Evolutionary conservation across 352 stramenopile genomes (phyloP).

Genomic region (Blastocystis sp.): DNA sequence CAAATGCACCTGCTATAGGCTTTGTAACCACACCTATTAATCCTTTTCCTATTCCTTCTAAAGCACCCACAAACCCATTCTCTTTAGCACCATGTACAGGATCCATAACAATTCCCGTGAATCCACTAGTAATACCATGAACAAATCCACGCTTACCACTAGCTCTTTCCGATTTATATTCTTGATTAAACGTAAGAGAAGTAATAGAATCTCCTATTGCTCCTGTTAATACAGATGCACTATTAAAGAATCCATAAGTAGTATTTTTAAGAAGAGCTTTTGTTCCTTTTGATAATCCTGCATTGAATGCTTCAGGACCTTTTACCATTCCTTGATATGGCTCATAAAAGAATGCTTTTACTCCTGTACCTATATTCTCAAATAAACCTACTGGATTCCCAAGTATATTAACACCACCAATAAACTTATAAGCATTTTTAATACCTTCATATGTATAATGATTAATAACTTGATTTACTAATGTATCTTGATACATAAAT

Average conservation of each 20-base stretch:
- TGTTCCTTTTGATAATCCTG: constrained; percentile 62
- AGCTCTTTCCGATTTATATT: constrained; percentile 62
- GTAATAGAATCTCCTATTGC: constrained; percentile 68
- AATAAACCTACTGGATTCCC: constrained; percentile 67
- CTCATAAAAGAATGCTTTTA: constrained; percentile 72
- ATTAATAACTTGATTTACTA: neutral
- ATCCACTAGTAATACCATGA: constrained; percentile 61
- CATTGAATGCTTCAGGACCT: constrained; percentile 61
- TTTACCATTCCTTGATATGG: constrained; percentile 61
- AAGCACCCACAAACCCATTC: constrained; percentile 50
- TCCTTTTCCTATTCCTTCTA: constrained; percentile 56
- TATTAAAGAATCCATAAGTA: constrained; percentile 69
- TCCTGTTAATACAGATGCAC: constrained; percentile 69
- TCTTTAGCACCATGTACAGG: constrained; percentile 64
- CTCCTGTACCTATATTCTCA: constrained; percentile 58
- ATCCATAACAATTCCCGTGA: constrained; percentile 68
- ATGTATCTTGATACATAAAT: constrained; percentile 3
- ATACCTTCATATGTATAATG: constrained; percentile 34
- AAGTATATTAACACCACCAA: constrained; percentile 54
- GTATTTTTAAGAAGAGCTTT: constrained; percentile 66
- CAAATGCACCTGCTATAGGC: constrained; percentile 58
- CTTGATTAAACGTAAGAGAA: constrained; percentile 61
- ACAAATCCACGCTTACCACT: constrained; percentile 68
- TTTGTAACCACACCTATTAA: constrained; percentile 65
- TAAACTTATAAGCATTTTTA: constrained; percentile 43